Base-by-base conservation (phyloP, 352 stramenopile genomes). In the Pythium pyrilobum region DNA sequence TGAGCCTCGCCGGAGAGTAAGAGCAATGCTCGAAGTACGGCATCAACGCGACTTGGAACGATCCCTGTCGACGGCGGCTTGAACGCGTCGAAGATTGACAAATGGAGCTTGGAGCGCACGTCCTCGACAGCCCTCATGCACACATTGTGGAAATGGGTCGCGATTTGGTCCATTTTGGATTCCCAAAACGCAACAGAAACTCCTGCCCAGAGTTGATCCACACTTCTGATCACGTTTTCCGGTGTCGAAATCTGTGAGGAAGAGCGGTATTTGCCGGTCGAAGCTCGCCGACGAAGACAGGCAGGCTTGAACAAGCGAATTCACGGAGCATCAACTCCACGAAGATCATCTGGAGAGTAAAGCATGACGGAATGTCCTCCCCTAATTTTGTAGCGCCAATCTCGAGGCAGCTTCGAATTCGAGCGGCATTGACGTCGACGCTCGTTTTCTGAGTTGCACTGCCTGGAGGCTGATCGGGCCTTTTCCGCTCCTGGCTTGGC, bases 131-230 rank as follows among this genome's bases (percentile, higher is more conserved):
- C 20, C 7, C 4, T 34, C 12, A 41, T 20, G 8, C 18, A 25
- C 21, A 49, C 27, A 12, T 58, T 45, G 13, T 43, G 45, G 29
- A 69, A 63, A 3, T 49, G 51, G 16, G 23, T 28, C 0, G 32
- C 11, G 15, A 66, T 55, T 15, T 57, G 53, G 7, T 41, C 21
- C 13, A 62, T 42, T 23, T 69, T 69, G 12, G 47, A 52, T 12
- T 66, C 62, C 62, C 62, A 69, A 11, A 61, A 42, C n/a, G 36
- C 41, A 20, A 67, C 43, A 5, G n/a, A 38, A 1, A 70, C 33
- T 24, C 57, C 62, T 21, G 36, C 39, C 56, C 52, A 67, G 21
- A 70, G 39, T 13, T 64, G 20, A 6, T 62, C 36, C 10, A 54
- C 24, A 34, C 52, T 64, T 28, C 62, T 62, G 18, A 60, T 24